A percentile compares a stretch with the other conserved stretches of the same genome.
Evolutionary conservation across 139 green algal genomes (phyloP).

Genomic region (Chlamydomonas incerta): DNA sequence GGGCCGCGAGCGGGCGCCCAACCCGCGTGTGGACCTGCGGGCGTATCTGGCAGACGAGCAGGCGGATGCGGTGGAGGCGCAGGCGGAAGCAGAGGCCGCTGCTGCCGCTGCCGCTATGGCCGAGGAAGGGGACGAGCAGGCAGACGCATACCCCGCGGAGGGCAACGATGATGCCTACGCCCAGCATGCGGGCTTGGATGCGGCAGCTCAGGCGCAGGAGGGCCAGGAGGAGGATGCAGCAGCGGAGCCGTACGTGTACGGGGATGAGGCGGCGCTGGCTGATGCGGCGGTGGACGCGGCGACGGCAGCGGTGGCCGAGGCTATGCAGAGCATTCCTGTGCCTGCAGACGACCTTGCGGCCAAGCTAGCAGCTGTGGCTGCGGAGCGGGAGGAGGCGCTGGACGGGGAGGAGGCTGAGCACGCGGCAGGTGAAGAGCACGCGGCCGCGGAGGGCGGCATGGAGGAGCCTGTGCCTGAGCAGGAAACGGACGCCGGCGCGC

Average conservation of each 20-base stretch:
- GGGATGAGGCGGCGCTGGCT: neutral
- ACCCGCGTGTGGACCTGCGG: slow-evolving; percentile 17
- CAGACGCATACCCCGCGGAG: no score
- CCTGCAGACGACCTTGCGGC: slow-evolving; percentile 19
- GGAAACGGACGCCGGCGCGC: neutral
- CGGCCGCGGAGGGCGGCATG: neutral
- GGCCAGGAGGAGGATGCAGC: neutral
- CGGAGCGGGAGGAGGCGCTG: neutral
- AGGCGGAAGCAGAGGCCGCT: neutral
- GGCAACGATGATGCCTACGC: no score
- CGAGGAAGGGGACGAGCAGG: neutral
- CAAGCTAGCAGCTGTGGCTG: slow-evolving; percentile 20
- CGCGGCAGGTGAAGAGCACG: neutral
- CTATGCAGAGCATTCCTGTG: slow-evolving; percentile 12
- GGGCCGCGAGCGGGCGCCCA: slow-evolving; percentile 5
- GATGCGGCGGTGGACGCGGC: neutral
- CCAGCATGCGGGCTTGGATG: no score
- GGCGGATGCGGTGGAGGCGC: neutral
- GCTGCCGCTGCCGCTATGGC: neutral
- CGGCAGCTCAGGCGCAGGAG: no score
- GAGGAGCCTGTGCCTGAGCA: neutral
- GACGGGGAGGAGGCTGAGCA: neutral
- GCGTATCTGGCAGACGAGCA: slow-evolving; percentile 25
- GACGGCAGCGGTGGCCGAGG: neutral
- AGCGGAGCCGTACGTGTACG: neutral